Evolutionary conservation across 345 rosid genomes (phyloP).

Genomic region (Salix brachista): DNA sequence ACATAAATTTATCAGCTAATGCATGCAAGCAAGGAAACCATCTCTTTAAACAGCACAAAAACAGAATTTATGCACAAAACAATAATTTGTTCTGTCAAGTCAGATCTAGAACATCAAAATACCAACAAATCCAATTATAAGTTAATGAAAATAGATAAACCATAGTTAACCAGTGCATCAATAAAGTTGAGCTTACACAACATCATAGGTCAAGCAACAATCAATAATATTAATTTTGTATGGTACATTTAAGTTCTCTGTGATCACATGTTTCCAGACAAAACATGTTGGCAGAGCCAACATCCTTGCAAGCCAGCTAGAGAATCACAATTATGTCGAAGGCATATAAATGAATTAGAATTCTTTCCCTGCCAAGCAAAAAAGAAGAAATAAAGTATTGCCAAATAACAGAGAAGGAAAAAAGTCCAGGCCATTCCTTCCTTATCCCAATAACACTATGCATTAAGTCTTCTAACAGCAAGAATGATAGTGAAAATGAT

Average conservation of each 20-base stretch:
- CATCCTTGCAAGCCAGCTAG: too few relatives aligned
- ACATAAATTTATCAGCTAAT: constrained; percentile 21
- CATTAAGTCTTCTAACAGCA: too few relatives aligned
- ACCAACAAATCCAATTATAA: not conserved
- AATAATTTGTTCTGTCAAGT: not conserved
- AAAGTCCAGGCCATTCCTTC: not conserved
- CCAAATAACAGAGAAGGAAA: not conserved
- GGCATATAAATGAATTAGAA: not conserved
- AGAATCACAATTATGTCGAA: too few relatives aligned
- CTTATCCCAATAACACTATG: not conserved
- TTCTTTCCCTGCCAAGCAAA: not conserved
- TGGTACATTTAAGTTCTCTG: too few relatives aligned
- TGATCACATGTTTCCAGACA: too few relatives aligned
- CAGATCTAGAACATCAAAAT: not conserved
- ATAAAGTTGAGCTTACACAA: too few relatives aligned
- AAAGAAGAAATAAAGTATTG: not conserved
- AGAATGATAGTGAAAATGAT: too few relatives aligned
- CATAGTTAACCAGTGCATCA: too few relatives aligned
- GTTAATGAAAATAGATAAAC: too few relatives aligned
- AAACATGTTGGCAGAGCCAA: too few relatives aligned
- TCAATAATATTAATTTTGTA: too few relatives aligned
- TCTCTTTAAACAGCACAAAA: not conserved
- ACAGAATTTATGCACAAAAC: not conserved
- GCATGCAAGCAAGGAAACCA: not conserved
- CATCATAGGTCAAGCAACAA: too few relatives aligned